These are phyloP conservation scores for Eucalyptus regnans DNA, from an alignment of 345 rosid genomes.

Conservation along the genomic window DNA sequence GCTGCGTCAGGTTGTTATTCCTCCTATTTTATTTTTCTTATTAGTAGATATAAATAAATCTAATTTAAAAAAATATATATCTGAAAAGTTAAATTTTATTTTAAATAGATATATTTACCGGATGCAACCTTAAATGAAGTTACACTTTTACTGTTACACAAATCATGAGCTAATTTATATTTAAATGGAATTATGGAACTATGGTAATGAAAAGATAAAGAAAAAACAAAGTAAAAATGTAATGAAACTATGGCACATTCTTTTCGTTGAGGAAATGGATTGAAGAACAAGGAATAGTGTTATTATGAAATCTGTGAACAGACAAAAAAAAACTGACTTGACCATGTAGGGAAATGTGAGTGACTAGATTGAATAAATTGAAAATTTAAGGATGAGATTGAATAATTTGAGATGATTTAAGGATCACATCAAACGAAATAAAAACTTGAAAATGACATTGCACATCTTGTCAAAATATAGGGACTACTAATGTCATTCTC, in stretches of 20 bases:
- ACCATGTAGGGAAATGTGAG: neutral
- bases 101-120: too few species aligned
- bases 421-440: neutral
- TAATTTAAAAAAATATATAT: neutral
- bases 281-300: neutral
- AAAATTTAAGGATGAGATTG: neutral
- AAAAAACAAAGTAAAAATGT: neutral
- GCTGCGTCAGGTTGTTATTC: neutral
- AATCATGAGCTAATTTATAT: neutral
- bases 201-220: neutral
- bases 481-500: neutral
- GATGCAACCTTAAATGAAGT: neutral
- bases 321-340: neutral
- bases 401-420: neutral
- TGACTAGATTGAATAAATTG: neutral
- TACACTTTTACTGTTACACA: neutral
- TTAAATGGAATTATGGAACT: neutral
- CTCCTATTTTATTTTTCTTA: neutral
- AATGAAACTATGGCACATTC: neutral
- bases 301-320: neutral
- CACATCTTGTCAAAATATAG: neutral
- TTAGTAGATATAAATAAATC: neutral
- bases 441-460: neutral
- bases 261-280: neutral
- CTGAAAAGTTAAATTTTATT: too few species aligned